Evolutionary conservation across 352 stramenopile genomes (phyloP).

Genomic region (Phytophthora sojae): DNA sequence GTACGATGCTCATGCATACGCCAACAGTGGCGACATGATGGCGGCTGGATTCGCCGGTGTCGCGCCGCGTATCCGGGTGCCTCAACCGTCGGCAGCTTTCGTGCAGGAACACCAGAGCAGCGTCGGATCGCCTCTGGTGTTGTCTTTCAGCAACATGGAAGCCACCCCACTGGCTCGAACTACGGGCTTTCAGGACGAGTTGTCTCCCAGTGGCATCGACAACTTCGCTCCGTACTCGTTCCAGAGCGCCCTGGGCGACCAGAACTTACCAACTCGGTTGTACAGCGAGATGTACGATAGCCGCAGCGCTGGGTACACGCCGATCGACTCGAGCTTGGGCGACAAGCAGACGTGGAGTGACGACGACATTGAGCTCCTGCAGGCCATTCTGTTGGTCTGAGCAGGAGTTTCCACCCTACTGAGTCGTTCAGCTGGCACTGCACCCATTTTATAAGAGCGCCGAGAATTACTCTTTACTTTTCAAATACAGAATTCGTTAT

Average conservation of each 20-base stretch:
- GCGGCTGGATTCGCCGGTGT: slow-evolving; percentile 23
- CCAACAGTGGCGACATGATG: not conserved
- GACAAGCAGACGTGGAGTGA: slow-evolving; percentile 79
- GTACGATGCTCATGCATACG: slow-evolving; percentile 38
- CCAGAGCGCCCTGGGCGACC: slow-evolving; percentile 35
- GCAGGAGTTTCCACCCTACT: slow-evolving; percentile 7
- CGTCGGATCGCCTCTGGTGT: slow-evolving; percentile 13
- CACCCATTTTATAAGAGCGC: slow-evolving; percentile 45
- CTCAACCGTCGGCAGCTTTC: slow-evolving; percentile 19
- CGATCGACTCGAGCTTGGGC: slow-evolving; percentile 51
- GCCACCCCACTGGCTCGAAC: not conserved
- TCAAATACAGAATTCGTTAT: slow-evolving; percentile 17
- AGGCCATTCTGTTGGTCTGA: slow-evolving; percentile 74
- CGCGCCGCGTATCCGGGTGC: slow-evolving; percentile 55
- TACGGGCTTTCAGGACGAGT: slow-evolving; percentile 27
- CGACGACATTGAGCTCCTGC: slow-evolving; percentile 84
- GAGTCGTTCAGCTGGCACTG: slow-evolving; percentile 39
- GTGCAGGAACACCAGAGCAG: slow-evolving; percentile 17
- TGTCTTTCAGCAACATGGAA: slow-evolving; percentile 30
- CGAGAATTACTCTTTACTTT: slow-evolving; percentile 32
- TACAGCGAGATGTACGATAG: slow-evolving; percentile 38
- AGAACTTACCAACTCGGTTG: slow-evolving; percentile 12
- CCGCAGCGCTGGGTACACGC: slow-evolving; percentile 46
- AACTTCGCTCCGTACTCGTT: slow-evolving; percentile 70
- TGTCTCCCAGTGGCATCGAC: slow-evolving; percentile 65